phyloP scores from a whole-genome alignment of 495 filamentous ascomycete genomes.

The Bacidia rubella region DNA sequence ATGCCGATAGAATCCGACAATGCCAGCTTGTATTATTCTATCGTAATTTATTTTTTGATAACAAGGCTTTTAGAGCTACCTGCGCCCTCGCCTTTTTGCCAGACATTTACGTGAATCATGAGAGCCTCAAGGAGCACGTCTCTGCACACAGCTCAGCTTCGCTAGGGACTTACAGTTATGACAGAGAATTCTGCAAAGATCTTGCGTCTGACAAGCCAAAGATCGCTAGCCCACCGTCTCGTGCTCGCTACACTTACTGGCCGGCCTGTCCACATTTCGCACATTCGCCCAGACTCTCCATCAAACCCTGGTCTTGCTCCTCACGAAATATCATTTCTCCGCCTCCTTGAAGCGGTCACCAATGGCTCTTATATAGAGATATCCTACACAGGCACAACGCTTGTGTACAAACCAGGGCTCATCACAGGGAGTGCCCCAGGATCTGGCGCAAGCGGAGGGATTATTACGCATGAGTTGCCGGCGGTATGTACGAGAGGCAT shows the following conservation, averaged over 20 bases:
- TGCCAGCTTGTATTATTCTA: not conserved
- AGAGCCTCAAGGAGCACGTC: too few species aligned
- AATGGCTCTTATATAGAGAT: slow-evolving; percentile 93
- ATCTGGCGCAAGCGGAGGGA: slow-evolving; percentile 51
- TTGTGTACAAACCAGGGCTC: slow-evolving; percentile 82
- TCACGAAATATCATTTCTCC: slow-evolving; percentile 90
- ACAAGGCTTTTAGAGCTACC: too few species aligned
- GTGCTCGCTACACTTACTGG: slow-evolving; percentile 87
- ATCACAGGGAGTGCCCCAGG: slow-evolving; percentile 69
- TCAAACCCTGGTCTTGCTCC: slow-evolving; percentile 77
- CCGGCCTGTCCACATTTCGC: slow-evolving; percentile 74
- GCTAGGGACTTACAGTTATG: slow-evolving; percentile 19
- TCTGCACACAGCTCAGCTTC: too few species aligned
- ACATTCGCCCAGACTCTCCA: slow-evolving; percentile 75
- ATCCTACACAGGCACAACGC: slow-evolving; percentile 82
- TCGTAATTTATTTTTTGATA: too few species aligned
- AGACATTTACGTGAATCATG: too few species aligned
- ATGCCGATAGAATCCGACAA: too few species aligned
- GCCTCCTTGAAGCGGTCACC: slow-evolving; percentile 84
- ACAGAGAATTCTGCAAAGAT: slow-evolving; percentile 34
- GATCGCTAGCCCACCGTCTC: slow-evolving; percentile 68
- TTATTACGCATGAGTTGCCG: slow-evolving; percentile 66
- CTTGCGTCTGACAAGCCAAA: slow-evolving; percentile 66
- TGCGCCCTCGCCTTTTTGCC: too few species aligned
- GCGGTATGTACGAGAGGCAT: slow-evolving; percentile 62